A percentile compares a stretch with the other conserved stretches of the same genome.
phyloP scores from a whole-genome alignment of 2,329 filamentous ascomycete species.

The Coniochaeta sp. region DNA sequence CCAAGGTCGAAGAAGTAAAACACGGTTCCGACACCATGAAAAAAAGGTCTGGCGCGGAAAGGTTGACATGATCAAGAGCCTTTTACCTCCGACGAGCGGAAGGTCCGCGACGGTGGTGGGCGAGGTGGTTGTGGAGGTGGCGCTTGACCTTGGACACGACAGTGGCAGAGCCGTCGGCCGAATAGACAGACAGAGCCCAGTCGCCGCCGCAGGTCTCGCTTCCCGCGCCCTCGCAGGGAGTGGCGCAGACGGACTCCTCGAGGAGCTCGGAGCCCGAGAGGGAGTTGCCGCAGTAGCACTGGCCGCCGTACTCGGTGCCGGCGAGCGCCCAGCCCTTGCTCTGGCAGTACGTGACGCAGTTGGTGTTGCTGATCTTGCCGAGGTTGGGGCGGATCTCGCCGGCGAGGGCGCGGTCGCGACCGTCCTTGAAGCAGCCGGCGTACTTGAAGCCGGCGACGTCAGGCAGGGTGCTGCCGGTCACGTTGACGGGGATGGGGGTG shows the following conservation, averaged over 20 bases:
- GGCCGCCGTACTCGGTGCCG: conserved; percentile 39
- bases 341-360: conserved; percentile 40
- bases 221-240: conserved; percentile 40
- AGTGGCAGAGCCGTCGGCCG: conserved; percentile 15
- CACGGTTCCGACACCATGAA: neutral
- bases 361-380: conserved; percentile 31
- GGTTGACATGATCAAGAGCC: neutral
- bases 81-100: conserved; percentile 14
- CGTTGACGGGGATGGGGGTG: conserved; percentile 6
- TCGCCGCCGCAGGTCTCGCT: conserved; percentile 42
- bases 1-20: neutral
- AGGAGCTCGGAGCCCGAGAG: conserved; percentile 31
- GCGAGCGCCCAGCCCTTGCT: conserved; percentile 34
- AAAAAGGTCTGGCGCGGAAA: neutral
- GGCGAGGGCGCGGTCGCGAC: conserved; percentile 26
- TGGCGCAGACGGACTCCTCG: conserved; percentile 36
- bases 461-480: conserved; percentile 3
- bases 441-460: conserved; percentile 27
- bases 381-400: conserved; percentile 31
- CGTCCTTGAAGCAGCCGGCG: conserved; percentile 36
- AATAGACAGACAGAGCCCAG: conserved; percentile 38
- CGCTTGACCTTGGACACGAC: conserved; percentile 17
- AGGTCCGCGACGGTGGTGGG: conserved; percentile 19
- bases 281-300: conserved; percentile 40
- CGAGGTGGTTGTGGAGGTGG: conserved; percentile 28